phyloP scores from a whole-genome alignment of 1,139 yeast genomes.

The Diutina rugosa region DNA sequence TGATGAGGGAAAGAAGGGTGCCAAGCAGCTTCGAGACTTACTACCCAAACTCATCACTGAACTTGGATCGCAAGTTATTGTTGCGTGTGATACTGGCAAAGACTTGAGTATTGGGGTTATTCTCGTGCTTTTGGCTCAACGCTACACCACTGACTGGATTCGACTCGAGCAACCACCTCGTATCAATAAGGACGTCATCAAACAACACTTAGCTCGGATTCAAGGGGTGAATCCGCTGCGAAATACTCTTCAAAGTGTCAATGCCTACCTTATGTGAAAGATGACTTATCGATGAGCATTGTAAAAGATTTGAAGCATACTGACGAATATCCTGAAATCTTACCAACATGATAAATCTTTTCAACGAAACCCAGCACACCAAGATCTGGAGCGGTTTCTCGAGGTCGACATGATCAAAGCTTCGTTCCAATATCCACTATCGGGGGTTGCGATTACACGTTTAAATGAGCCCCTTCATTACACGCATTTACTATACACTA shows the following conservation, averaged over 20 bases:
- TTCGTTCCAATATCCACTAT: too few relatives aligned
- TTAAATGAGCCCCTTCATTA: too few relatives aligned
- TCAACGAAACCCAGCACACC: too few relatives aligned
- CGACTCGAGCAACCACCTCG: conserved; percentile 8
- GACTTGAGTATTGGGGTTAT: conserved; percentile 57
- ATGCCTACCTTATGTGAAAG: conserved; percentile 22
- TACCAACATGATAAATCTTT: too few relatives aligned
- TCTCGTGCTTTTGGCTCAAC: conserved; percentile 34
- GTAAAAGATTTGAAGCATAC: too few relatives aligned
- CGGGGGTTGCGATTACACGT: too few relatives aligned
- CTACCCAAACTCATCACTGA: conserved; percentile 22
- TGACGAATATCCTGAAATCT: too few relatives aligned
- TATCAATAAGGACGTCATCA: conserved; percentile 39
- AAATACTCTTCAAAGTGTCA: conserved; percentile 58
- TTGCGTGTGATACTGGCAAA: conserved; percentile 52
- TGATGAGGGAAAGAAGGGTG: conserved; percentile 46
- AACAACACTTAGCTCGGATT: conserved; percentile 42
- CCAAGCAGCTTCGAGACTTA: conserved; percentile 36
- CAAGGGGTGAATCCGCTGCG: conserved; percentile 62
- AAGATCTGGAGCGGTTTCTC: too few relatives aligned
- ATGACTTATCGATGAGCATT: too few relatives aligned
- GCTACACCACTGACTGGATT: conserved; percentile 31
- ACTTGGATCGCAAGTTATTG: conserved; percentile 9
- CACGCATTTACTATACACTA: too few relatives aligned
- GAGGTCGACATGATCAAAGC: too few relatives aligned